Base-by-base conservation (phyloP, 176 grass and related monocot genomes). In the Oryza meyeriana region DNA sequence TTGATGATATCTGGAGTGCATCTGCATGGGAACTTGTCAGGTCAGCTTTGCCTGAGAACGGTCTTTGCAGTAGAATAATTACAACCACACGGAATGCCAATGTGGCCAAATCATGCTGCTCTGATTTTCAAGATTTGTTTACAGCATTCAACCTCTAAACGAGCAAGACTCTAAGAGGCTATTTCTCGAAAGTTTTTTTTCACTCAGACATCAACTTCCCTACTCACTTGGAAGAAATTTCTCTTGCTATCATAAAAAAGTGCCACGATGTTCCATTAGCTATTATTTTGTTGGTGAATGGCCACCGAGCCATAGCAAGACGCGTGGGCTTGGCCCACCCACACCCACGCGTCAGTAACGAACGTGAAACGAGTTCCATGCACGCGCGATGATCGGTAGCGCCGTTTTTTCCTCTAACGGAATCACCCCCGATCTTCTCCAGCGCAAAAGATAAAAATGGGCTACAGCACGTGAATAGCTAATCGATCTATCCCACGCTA, bases 1-100 rank as follows among this genome's bases (percentile, higher is more conserved):
- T 80, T 10, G 77, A 80, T 69, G 77, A 80, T 28, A 80, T 80
- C 12, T 80, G 77, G 77, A 80, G 22, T 26, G 28, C 26, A 80
- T 1, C 12, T 13, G 22, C 29, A 32, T 80, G 64, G 77, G 64
- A 68, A 5, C 16, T 69, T 1, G 8, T 80, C 44, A 55, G n/a
- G 77, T n/a, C n/a, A n/a, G n/a, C n/a, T n/a, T n/a, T n/a, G n/a
- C n/a, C n/a, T n/a, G n/a, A n/a, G n/a, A n/a, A n/a, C n/a, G n/a
- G n/a, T n/a, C n/a, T n/a, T n/a, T n/a, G n/a, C n/a, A n/a, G n/a
- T 50, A 4, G 64, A 35, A 35, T 80, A 68, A 55, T 80, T 52
- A 20, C 38, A 28, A 78, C 83, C 2, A 85, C 74, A 27, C 48
- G 65, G 8, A 77, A 33, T 62, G 26, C 18, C 4, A 44, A 36